Base-by-base conservation (phyloP, 108 stramenopile genomes). In the Conticribra weissflogii region DNA sequence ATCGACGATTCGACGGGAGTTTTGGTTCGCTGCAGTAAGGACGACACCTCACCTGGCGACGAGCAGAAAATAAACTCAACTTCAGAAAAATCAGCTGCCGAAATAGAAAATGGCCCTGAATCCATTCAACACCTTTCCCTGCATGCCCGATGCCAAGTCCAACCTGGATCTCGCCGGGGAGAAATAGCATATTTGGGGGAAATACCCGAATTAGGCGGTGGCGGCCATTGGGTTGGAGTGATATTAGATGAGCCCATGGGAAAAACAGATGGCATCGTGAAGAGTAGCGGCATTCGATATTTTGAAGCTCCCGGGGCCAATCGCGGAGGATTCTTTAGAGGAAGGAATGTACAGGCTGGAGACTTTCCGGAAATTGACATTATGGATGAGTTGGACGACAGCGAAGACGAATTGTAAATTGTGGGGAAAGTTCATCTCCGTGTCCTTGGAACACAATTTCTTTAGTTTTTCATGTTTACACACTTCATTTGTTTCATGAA, bases 161-260 rank as follows among this genome's bases (percentile, higher is more conserved):
- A 77, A 59, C 98, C 98, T 1, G 98, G 98, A 5, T 71, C 62
- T 2, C 81, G 98, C 24, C 68, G 98, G 5, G 98, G 98, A 8
- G 57, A 27, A 15, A 88, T 99, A 33, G 80, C 79, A 22, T 98
- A 69, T 70, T 68, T 95, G 24, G 98, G 97, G 22, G 64, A 76
- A 55, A 86, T 96, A 54, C 80, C 86, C 21, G 93, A 87, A 28
- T 33, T 96, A 44, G 81, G 68, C 15, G 71, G 68, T 3, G 90
- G 88, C 50, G 93, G 88, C 51, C 68, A 86, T 71, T 98, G 95
- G 96, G 90, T 97, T 3, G 98, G 98, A 15, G 88, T 99, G 36
- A 70, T 74, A 3, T 96, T 99, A 53, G 98, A 99, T 81, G 98
- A 99, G 78, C 98, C 98, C 7, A 79, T 88, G 24, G 92, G 92